phyloP scores from a whole-genome alignment of 2,329 filamentous ascomycete genomes.

The Calonectria fujianensis region DNA sequence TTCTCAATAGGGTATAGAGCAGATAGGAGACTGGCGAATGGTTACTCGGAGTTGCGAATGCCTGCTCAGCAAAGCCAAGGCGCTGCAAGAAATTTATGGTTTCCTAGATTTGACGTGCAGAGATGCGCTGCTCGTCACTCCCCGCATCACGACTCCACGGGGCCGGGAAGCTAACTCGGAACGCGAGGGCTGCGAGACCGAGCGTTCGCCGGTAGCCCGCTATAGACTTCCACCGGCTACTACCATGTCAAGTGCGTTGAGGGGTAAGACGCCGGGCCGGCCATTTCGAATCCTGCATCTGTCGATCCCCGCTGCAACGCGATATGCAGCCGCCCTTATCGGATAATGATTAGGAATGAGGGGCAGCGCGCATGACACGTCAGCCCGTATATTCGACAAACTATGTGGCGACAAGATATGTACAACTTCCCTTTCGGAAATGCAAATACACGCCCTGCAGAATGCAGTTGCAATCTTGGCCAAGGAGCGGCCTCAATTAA shows the following conservation, averaged over 20 bases:
- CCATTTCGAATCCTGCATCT: conserved; percentile 1
- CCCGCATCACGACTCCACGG: conserved; percentile 9
- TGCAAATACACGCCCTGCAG: background rate
- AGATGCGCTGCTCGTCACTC: background rate
- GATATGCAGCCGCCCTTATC: conserved; percentile 22
- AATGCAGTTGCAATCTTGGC: background rate
- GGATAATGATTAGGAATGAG: conserved; percentile 23
- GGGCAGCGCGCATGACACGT: conserved; percentile 11
- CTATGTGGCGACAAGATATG: background rate
- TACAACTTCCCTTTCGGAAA: background rate
- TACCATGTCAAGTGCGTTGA: conserved; percentile 8
- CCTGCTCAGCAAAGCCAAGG: background rate
- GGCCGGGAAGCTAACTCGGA: conserved; percentile 19
- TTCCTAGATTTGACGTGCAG: background rate
- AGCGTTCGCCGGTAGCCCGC: background rate
- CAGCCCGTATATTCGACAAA: conserved; percentile 7
- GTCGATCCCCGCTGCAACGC: conserved; percentile 9
- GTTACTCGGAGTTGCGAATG: background rate
- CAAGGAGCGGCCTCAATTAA: background rate
- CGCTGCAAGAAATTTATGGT: conserved; percentile 19
- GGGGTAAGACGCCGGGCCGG: conserved; percentile 34
- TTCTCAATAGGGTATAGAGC: conserved; percentile 15
- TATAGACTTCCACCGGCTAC: conserved; percentile 5
- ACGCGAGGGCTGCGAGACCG: background rate
- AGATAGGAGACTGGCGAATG: conserved; percentile 3